A percentile compares a stretch with the other conserved stretches of the same genome.
phyloP scores from a whole-genome alignment of 352 stramenopile species.

The Globisporangium ultimum region DNA sequence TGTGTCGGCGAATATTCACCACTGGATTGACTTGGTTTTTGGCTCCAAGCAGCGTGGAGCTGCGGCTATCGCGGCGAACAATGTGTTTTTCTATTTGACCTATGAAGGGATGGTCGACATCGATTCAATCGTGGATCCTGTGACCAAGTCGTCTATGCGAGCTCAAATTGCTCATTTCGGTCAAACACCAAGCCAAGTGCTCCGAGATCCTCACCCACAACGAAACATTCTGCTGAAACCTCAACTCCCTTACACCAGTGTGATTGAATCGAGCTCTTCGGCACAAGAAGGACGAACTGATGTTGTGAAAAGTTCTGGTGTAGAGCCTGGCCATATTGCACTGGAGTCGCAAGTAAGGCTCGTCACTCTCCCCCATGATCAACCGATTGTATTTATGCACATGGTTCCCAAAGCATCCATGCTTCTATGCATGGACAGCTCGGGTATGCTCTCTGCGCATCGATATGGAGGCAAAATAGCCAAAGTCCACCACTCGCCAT shows the following conservation, averaged over 20 bases:
- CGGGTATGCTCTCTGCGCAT: conserved; percentile 67
- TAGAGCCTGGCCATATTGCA: neutral
- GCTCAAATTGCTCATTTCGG: conserved; percentile 98
- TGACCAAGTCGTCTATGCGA: conserved; percentile 92
- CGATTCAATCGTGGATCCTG: conserved; percentile 91
- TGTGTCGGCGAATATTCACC: conserved; percentile 76
- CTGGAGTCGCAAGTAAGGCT: conserved; percentile 11
- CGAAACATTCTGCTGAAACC: conserved; percentile 24
- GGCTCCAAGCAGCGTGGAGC: conserved; percentile 66
- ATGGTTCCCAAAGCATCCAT: conserved; percentile 39
- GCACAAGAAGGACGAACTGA: neutral
- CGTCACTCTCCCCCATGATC: conserved; percentile 55
- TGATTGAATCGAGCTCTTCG: neutral
- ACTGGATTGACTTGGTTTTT: conserved; percentile 90
- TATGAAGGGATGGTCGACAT: conserved; percentile 99
- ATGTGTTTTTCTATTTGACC: conserved; percentile 98
- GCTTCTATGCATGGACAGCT: conserved; percentile 69
- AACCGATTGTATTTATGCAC: conserved; percentile 49
- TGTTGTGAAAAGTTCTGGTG: neutral
- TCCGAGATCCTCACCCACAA: conserved; percentile 82
- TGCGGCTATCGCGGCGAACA: conserved; percentile 92
- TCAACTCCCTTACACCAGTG: neutral
- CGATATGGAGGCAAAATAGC: conserved; percentile 50
- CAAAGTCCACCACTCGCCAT: conserved; percentile 51
- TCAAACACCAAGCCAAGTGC: conserved; percentile 96